Base-by-base conservation (phyloP, 768 basidiomycete genomes). In the Naematelia aurantialba region DNA sequence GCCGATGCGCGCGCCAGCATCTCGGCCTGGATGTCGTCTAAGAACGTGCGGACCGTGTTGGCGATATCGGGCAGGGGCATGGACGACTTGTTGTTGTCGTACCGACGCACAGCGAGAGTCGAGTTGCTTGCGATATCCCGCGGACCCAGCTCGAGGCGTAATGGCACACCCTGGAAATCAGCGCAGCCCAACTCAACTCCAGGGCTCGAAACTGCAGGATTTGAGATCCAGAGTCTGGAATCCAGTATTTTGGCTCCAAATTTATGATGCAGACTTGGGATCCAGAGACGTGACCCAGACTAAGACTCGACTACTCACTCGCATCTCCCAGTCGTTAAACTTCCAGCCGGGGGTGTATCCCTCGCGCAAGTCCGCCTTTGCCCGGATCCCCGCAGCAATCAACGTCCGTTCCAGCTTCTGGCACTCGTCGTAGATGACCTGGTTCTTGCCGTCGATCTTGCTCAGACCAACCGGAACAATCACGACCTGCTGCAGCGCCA, bases 291-390 rank as follows among this genome's bases (percentile, higher is more conserved):
- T n/a, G n/a, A n/a, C n/a, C n/a, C 12, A 21, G 46, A 21, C n/a
- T 27, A 44, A 25, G 34, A 56, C 60, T 19, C 11, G 12, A 4
- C 8, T 8, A 63, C 79, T 48, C 61, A 89, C 91, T 85, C 94
- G 90, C 79, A 97, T 88, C 81, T 99, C 96, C 92, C 94, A 97
- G 71, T 98, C 91, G 75, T 97, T 96, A 81, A 96, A 99, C 80
- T 99, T 99, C 81, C 88, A 98, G 27, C 96, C 96, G 8, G 96
- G 96, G 27, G 94, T 98, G 78, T 98, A 96, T 5, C 89, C 91
- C 2, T 98, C 96, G 59, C 94, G 81, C 62, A 92, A 80, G 80
- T 99, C 96, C 1, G 90, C 90, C 78, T 87, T 90, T 30, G 89
- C 89, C 62, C 89, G 82, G 63, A 98, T 77, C 47, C 85, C 91